These are phyloP conservation scores for Schizochytrium sp. DNA, from an alignment of 108 stramenopile genomes.

Conservation along the genomic window DNA sequence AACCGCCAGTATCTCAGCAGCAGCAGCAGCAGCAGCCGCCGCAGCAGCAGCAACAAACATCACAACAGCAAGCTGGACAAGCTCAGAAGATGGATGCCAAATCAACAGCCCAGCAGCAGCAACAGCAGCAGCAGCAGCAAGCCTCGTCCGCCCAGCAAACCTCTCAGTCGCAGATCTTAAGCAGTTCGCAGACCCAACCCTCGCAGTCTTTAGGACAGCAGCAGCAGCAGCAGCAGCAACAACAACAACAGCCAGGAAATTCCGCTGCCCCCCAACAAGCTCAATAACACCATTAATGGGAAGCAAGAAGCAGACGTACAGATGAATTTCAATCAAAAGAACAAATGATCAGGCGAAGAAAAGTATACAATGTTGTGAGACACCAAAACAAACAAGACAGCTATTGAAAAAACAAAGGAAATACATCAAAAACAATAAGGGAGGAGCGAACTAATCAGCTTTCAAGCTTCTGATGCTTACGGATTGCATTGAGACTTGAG, in stretches of 20 bases:
- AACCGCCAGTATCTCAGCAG: neutral
- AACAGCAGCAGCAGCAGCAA: neutral
- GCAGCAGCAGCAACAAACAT: neutral
- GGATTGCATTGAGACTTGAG: conserved; percentile 38
- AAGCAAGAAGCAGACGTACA: too few relatives aligned
- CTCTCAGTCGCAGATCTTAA: too few relatives aligned
- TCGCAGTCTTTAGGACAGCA: neutral
- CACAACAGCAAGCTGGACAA: conserved; percentile 20
- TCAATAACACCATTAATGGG: too few relatives aligned
- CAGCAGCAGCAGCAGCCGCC: neutral
- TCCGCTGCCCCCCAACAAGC: neutral
- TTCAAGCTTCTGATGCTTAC: neutral
- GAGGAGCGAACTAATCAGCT: neutral
- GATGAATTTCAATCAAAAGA: too few relatives aligned
- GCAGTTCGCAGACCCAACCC: too few relatives aligned
- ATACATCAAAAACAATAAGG: too few relatives aligned
- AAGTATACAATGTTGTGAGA: too few relatives aligned
- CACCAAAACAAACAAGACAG: too few relatives aligned
- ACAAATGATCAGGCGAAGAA: too few relatives aligned
- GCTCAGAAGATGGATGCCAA: neutral
- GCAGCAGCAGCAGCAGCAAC: neutral
- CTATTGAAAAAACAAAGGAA: too few relatives aligned
- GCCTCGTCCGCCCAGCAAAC: too few relatives aligned
- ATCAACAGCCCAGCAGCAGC: neutral
- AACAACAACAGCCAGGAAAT: neutral